These are phyloP conservation scores for Russula sp. DNA, from an alignment of 768 basidiomycete species.

Conservation along the genomic window DNA sequence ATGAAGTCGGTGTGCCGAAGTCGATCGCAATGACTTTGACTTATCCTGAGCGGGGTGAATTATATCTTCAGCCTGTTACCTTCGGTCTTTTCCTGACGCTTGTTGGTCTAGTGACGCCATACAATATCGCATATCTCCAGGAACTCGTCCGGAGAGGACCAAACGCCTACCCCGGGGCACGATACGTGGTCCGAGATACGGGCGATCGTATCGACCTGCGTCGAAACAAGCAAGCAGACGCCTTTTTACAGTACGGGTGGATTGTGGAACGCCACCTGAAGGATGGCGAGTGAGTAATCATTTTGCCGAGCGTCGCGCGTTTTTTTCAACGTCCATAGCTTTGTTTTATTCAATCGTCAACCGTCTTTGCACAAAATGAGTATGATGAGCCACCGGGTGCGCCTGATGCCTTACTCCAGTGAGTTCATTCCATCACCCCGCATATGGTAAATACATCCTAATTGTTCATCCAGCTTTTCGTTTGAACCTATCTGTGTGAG, in stretches of 20 bases:
- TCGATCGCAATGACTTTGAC: slow-evolving; percentile 98
- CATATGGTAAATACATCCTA: slow-evolving; percentile 6
- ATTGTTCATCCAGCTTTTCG: slow-evolving; percentile 71
- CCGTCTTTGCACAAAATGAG: slow-evolving; percentile 99
- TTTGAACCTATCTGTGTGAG: slow-evolving; percentile 94
- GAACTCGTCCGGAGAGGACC: slow-evolving; percentile 95
- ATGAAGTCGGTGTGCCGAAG: slow-evolving; percentile 93
- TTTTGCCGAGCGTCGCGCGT: no score
- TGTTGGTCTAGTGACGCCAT: slow-evolving; percentile 73
- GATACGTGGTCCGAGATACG: no score
- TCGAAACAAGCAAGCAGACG: no score
- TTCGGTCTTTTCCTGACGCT: slow-evolving; percentile 13
- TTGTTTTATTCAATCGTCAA: slow-evolving; percentile 95
- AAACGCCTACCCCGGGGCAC: slow-evolving; percentile 89
- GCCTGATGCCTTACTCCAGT: slow-evolving; percentile 98
- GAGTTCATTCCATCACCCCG: slow-evolving; percentile 32
- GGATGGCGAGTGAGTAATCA: no score
- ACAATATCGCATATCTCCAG: slow-evolving; percentile 92
- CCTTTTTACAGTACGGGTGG: no score
- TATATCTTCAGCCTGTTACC: background rate
- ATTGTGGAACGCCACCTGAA: no score
- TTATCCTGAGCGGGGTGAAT: slow-evolving; percentile 88
- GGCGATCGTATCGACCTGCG: no score
- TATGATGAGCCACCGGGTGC: slow-evolving; percentile 99
- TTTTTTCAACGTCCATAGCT: slow-evolving; percentile 41